Base-by-base conservation (phyloP, 2,329 filamentous ascomycete genomes). In the Cladosporium sp. region DNA sequence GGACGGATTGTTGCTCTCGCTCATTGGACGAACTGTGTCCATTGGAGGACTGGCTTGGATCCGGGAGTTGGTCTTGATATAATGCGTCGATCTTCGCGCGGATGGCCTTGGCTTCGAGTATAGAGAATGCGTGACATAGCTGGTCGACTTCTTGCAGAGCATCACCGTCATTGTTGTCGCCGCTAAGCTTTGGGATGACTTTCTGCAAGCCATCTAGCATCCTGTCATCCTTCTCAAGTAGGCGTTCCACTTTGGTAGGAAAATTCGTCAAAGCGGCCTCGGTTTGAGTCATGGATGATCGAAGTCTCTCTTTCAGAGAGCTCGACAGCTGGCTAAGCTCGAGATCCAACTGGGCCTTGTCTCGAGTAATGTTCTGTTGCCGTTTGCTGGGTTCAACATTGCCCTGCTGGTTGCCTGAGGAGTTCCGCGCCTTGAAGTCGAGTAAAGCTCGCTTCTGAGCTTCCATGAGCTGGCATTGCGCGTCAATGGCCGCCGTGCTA, bases 121-220 rank as follows among this genome's bases (percentile, higher is more conserved):
- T 61, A 4, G 70, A 60, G 24, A 76, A 64, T 11, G 69, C 68
- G 30, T 67, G 65, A 54, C 81, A 80, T 58, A 86, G 75, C 53
- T 76, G 75, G 37, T 79, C 74, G 8, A 84, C 69, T 2, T 73
- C 74, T 49, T 75, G 68, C 39, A 79, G 71, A 43, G 82, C 77
- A 7, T 79, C 43, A 6, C 51, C 54, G 7, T 60, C 75, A 0
- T 73, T 71, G 19, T 77, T 70, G 41, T 77, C 73, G 4, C 72
- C 72, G 1, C 80, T 72, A 3, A 88, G 73, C 56, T 84, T 82
- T 52, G 76, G 77, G 0, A 83, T 77, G 2, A 88, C 73, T 56
- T 85, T 86, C 61, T 86, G 82, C 3, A 89, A 70, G 52, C 82
- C 82, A 17, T 78, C 72, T 1, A 88, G 69, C 2, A 88, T 72